Conservation (phyloP, 805 yeast species). For the Wickerhamomyces chambardii region DNA sequence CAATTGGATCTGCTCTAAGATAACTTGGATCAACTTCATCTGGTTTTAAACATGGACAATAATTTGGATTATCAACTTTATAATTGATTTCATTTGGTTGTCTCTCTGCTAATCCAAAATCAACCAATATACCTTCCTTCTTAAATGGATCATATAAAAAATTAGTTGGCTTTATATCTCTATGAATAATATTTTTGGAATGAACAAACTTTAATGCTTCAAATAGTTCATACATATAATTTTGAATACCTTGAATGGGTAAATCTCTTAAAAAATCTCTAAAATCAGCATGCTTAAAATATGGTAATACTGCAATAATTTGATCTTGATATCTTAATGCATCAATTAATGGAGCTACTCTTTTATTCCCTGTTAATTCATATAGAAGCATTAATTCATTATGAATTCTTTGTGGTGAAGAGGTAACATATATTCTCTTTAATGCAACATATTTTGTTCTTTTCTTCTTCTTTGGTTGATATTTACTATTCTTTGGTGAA, state of each 20-base stretch:
- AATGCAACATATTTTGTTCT: conserved; percentile 56
- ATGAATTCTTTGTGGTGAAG: conserved; percentile 85
- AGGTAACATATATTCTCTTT: conserved; percentile 89
- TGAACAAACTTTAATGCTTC: conserved; percentile 65
- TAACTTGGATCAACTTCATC: conserved; percentile 25
- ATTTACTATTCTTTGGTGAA: conserved; percentile 14
- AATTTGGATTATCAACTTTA: conserved; percentile 5
- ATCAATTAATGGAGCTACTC: conserved; percentile 85
- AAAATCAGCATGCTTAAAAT: conserved; percentile 85
- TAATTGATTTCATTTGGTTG: conserved; percentile 18
- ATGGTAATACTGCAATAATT: conserved; percentile 87
- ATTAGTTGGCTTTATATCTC: conserved; percentile 78
- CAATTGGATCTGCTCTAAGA: conserved; percentile 17
- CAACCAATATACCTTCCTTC: conserved; percentile 58
- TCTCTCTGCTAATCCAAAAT: conserved; percentile 69
- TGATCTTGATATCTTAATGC: conserved; percentile 86
- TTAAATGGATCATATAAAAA: conserved; percentile 44
- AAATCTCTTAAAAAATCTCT: conserved; percentile 77
- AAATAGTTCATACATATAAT: conserved; percentile 72
- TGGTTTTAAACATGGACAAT: conserved; percentile 46
- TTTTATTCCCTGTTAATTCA: conserved; percentile 53
- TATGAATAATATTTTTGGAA: conserved; percentile 59
- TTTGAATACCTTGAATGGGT: conserved; percentile 70
- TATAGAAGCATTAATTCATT: conserved; percentile 80
- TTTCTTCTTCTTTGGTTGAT: conserved; percentile 28